Percentiles rank a stretch among this genome's conserved stretches.
phyloP scores from a whole-genome alignment of 169 alveolate genomes.

The Toxoplasma gondii region DNA sequence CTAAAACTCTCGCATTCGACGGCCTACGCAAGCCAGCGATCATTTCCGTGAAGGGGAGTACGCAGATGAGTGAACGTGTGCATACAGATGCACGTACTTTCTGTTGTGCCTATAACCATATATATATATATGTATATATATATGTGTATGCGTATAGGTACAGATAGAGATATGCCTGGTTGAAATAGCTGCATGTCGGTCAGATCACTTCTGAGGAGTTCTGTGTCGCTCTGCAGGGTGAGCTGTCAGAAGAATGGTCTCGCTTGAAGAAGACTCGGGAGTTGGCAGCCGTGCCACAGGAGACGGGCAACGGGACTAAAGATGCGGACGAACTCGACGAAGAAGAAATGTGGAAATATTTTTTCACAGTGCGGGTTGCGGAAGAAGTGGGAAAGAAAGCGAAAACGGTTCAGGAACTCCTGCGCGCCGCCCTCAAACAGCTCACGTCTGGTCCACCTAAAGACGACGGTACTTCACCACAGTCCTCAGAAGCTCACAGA shows the following conservation, averaged over 20 bases:
- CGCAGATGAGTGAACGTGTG: too few species aligned
- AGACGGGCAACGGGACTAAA: background rate
- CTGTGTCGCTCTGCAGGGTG: background rate
- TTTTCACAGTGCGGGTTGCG: background rate
- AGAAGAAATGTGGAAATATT: slow-evolving; percentile 16
- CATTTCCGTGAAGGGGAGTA: too few species aligned
- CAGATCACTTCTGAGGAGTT: too few species aligned
- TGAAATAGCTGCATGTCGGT: too few species aligned
- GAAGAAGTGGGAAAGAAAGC: slow-evolving; percentile 25
- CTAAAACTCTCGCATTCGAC: too few species aligned
- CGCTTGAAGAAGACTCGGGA: background rate
- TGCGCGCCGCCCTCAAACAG: background rate
- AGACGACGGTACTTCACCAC: background rate
- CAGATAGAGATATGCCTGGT: too few species aligned
- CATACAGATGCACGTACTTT: too few species aligned
- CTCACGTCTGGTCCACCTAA: background rate
- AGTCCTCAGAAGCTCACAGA: background rate
- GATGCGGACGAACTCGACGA: background rate
- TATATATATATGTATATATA: too few species aligned
- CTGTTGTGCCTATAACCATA: too few species aligned
- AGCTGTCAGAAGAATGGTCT: background rate
- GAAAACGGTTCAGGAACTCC: background rate
- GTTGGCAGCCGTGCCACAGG: background rate
- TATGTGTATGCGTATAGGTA: too few species aligned
- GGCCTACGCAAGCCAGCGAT: too few species aligned